phyloP scores from a whole-genome alignment of 371 early-diverging fungal genomes.

The Fennellomyces sp. region DNA sequence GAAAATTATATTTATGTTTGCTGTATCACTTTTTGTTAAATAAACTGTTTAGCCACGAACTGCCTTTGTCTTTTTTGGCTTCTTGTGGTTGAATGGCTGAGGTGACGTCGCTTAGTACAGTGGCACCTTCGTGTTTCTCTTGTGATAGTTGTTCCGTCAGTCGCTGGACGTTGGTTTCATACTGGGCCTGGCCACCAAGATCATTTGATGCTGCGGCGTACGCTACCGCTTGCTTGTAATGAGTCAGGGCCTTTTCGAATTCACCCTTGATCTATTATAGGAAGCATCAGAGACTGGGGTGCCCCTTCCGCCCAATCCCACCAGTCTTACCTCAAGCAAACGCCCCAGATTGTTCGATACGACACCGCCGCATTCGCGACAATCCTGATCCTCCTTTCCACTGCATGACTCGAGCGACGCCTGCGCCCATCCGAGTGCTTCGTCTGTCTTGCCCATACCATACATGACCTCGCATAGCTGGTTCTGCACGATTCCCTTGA shows the following conservation, averaged over 20 bases:
- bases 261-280: constrained; percentile 32
- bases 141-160: constrained; percentile 26
- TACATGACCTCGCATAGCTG: constrained; percentile 53
- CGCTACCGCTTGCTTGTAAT: constrained; percentile 42
- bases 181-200: constrained; percentile 24
- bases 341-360: constrained; percentile 50
- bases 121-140: constrained; percentile 5
- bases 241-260: constrained; percentile 37
- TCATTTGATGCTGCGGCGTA: constrained; percentile 39
- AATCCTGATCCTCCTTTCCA: constrained; percentile 27
- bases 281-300: too few relatives aligned
- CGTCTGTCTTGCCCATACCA: constrained; percentile 45
- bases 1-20: not conserved
- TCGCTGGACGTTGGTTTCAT: constrained; percentile 31
- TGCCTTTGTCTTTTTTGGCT: constrained; percentile 2
- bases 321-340: constrained; percentile 40
- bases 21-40: constrained; percentile 12
- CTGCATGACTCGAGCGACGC: constrained; percentile 42
- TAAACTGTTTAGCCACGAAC: constrained; percentile 7
- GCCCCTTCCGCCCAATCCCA: too few relatives aligned
- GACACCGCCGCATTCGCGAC: constrained; percentile 55
- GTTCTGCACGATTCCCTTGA: constrained; percentile 49
- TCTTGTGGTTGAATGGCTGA: constrained; percentile 1
- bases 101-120: constrained; percentile 6
- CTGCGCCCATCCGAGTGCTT: constrained; percentile 59